Base-by-base conservation (phyloP, 2,329 filamentous ascomycete species). In the Diaporthe helianthi region DNA sequence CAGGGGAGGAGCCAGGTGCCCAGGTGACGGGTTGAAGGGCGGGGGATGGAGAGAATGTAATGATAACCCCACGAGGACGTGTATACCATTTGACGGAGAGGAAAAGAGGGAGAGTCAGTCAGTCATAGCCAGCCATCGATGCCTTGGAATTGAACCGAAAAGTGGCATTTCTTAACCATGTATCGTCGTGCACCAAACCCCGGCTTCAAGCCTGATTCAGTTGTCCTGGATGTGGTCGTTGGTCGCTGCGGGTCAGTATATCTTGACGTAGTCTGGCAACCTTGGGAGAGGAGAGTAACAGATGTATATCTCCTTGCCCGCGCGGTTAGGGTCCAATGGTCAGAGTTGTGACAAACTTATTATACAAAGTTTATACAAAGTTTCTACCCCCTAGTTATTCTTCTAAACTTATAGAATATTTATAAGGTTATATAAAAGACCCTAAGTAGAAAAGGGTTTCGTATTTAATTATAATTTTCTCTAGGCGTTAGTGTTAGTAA, bases 1-100 rank as follows among this genome's bases (percentile, higher is more conserved):
- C 41, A 41, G n/a, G 52, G 44, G 41, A 41, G 41, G 15, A 29
- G 53, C n/a, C n/a, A 17, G 29, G n/a, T n/a, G n/a, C n/a, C n/a
- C n/a, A n/a, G 65, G 24, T 19, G 46, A 24, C 17, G 41, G 36
- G n/a, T n/a, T n/a, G n/a, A n/a, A 19, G 24, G 31, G 15, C 26
- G 7, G 19, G 15, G 6, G 51, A 13, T 22, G 33, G 46, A 33
- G 47, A 71, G 69, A 63, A 49, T 71, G 69, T 69, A 69, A 69
- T 65, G 49, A 71, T 71, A 69, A 58, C 36, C 60, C 66, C 60
- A 66, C 47, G 60, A 69, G 41, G 26, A 69, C 60, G 68, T 69
- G 66, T 67, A 69, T 63, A 68, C 58, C 69, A 71, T 69, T 67
- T 54, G 22, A 46, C 67, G 69, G 65, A 49, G 54, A 38, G 38